A percentile compares a stretch with the other conserved stretches of the same genome.
phyloP scores from a whole-genome alignment of 768 basidiomycete genomes.

The Lactarius hatsudake region DNA sequence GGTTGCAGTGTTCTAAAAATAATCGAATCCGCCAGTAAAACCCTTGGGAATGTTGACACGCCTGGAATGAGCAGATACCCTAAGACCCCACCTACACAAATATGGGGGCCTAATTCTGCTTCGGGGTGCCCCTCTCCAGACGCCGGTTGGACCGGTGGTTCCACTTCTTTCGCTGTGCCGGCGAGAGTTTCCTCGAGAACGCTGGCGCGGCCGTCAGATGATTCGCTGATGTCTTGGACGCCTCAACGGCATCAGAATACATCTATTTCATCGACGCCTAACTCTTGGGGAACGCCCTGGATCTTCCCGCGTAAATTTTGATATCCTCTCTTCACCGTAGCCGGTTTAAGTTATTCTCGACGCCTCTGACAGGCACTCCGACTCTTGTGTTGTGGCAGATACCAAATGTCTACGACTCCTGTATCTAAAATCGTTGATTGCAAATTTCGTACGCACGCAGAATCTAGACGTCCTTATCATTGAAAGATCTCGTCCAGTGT shows the following conservation, averaged over 20 bases:
- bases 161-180: not conserved
- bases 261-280: not conserved
- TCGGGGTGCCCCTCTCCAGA: not conserved
- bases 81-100: not conserved
- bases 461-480: too few relatives aligned
- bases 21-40: not conserved
- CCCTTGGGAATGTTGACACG: slow-evolving; percentile 3
- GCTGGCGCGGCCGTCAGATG: slow-evolving; percentile 37
- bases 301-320: not conserved
- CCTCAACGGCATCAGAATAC: slow-evolving; percentile 37
- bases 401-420: not conserved
- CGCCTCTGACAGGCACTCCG: not conserved
- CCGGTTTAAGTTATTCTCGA: not conserved
- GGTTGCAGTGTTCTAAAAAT: not conserved
- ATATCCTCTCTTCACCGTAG: not conserved
- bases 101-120: not conserved
- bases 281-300: slow-evolving; percentile 3
- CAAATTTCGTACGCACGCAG: too few relatives aligned
- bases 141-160: not conserved
- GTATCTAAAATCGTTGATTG: too few relatives aligned
- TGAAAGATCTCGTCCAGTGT: too few relatives aligned
- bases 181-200: not conserved
- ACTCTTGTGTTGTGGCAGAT: not conserved
- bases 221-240: slow-evolving; percentile 64
- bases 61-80: not conserved